Evolutionary conservation across 2,329 filamentous ascomycete species (phyloP), one percentile per base, ranked within the genome.

Genomic region (Fusarium pseudoanthophilum): DNA sequence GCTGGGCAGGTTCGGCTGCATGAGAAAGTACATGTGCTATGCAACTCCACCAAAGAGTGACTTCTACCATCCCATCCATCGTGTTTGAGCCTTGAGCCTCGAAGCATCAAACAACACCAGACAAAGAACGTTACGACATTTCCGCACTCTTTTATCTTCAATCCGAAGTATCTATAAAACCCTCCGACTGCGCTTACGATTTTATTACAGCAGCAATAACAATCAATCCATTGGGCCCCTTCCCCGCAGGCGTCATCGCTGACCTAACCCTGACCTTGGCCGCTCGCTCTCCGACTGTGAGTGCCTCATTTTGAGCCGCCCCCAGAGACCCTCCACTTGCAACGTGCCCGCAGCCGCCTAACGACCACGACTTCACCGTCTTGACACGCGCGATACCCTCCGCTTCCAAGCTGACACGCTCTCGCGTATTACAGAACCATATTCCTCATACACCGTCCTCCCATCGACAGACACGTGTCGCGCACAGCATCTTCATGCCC

Each of bases 401-500:
- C 61, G 64, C 64, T 60, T 57, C 57, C 43, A 65, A 63, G 74
- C 76, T 78, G 74, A 78, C 69, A 64, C 68, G 40, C 63, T 62
- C 49, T 63, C 60, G 72, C 69, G 71, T 67, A 68, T 67, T 67
- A 52, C 51, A 77, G 74, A 72, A 48, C 57, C 36, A 57, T 40
- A 39, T 53, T 64, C 48, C 48, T 67, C 62, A 46, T 58, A 63
- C 52, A 65, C 37, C 72, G 69, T 66, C 59, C 71, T 61, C 71
- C 67, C 72, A 73, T 65, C 75, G 73, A 65, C 73, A 73, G 77
- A 72, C 75, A 78, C 75, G 77, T 78, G 77, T 78, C 77, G 77
- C 75, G 75, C 77, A 77, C 72, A 69, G 71, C 77, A 77, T 79
- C 79, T 82, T 80, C 78, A 85, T 84, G 83, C 80, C 79, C 78